Evolutionary conservation across 148 eudicot species (phyloP).

Genomic region (Limonium bicolor): DNA sequence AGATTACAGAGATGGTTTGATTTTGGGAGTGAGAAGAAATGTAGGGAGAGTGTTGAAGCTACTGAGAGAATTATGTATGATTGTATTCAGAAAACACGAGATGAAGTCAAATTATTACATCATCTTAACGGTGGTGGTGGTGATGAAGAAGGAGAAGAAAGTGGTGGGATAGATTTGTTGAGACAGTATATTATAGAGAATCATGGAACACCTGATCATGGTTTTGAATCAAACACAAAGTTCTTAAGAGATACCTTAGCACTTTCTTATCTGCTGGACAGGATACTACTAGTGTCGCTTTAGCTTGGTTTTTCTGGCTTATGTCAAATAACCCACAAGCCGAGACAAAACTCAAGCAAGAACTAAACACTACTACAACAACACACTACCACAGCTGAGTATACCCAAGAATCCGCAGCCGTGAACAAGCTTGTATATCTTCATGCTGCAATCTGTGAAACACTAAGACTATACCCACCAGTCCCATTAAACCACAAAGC

Average conservation of each 20-base stretch:
- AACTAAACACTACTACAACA: conserved; percentile 5
- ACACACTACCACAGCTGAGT: not conserved
- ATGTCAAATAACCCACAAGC: conserved; percentile 9
- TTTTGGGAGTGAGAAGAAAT: conserved; percentile 29
- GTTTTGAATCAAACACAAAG: not conserved
- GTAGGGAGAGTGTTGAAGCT: conserved; percentile 13
- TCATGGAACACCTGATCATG: not conserved
- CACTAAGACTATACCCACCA: conserved; percentile 12
- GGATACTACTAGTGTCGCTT: conserved; percentile 13
- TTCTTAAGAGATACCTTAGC: conserved; percentile 5
- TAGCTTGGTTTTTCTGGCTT: conserved; percentile 17
- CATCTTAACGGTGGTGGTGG: too few species aligned
- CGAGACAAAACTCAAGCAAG: conserved; percentile 11
- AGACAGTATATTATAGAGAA: conserved; percentile 10
- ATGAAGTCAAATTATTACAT: too few species aligned
- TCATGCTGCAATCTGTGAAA: conserved; percentile 10
- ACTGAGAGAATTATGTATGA: conserved; percentile 23
- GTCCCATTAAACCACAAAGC: conserved; percentile 9
- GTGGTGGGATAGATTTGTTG: conserved; percentile 13
- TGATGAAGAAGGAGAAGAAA: not conserved
- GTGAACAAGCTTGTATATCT: conserved; percentile 13
- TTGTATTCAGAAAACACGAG: conserved; percentile 16
- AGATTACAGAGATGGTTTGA: conserved; percentile 35
- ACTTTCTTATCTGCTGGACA: conserved; percentile 12
- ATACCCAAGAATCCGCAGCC: not conserved